Evolutionary conservation across 2,329 filamentous ascomycete genomes (phyloP).

Genomic region (Colletotrichum destructivum): DNA sequence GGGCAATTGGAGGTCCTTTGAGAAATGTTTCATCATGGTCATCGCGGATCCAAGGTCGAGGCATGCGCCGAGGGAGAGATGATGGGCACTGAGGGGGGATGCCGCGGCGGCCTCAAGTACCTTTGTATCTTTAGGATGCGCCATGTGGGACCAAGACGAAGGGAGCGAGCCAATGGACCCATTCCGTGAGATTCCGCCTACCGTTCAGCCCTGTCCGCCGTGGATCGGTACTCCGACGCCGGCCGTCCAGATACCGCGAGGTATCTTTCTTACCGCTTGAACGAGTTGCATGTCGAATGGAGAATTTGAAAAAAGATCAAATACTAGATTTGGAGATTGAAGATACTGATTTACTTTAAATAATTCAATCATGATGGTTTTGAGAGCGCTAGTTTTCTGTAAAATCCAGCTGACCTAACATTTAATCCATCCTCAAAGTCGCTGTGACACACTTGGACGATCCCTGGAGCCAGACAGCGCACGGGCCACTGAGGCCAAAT

Average conservation of each 20-base stretch:
- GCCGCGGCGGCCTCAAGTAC: constrained; percentile 40
- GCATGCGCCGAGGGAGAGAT: constrained; percentile 20
- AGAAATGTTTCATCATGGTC: constrained; percentile 19
- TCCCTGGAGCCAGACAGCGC: neutral
- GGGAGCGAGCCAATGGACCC: neutral
- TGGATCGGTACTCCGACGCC: constrained; percentile 2
- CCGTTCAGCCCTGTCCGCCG: constrained; percentile 28
- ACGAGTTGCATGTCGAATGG: no score
- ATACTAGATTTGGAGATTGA: no score
- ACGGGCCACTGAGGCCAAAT: constrained; percentile 43
- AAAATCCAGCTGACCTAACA: neutral
- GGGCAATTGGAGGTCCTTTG: neutral
- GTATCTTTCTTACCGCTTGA: accelerated
- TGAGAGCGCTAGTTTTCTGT: neutral
- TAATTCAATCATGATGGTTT: no score
- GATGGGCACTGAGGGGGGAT: constrained; percentile 11
- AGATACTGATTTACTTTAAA: no score
- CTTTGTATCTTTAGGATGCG: constrained; percentile 14
- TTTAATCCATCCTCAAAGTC: constrained; percentile 24
- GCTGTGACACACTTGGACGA: neutral
- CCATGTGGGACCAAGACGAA: neutral
- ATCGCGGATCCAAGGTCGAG: constrained; percentile 2
- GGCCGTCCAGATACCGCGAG: neutral
- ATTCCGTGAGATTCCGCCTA: constrained; percentile 21
- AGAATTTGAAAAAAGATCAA: no score